phyloP scores from a whole-genome alignment of 2,329 filamentous ascomycete species.

The Aplosporella prunicola region DNA sequence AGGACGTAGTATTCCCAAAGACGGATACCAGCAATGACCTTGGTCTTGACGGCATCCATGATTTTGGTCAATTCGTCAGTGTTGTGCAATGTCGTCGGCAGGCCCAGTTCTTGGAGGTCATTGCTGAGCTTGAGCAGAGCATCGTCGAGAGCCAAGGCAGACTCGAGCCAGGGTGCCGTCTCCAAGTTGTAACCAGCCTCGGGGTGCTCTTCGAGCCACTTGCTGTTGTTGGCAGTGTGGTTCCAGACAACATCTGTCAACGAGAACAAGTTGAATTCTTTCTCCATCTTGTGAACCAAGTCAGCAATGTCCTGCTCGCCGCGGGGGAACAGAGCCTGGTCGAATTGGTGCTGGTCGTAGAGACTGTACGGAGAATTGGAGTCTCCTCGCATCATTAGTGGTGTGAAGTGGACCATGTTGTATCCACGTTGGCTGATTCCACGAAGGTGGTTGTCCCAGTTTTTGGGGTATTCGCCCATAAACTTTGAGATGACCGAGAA shows the following conservation, averaged over 20 bases:
- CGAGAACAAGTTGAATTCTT: constrained; percentile 73
- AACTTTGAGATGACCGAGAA: constrained; percentile 97
- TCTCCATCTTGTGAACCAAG: constrained; percentile 72
- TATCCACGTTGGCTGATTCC: constrained; percentile 88
- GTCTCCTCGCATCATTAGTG: constrained; percentile 73
- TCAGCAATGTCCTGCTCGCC: constrained; percentile 74
- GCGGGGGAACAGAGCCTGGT: constrained; percentile 68
- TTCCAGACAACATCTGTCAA: constrained; percentile 97
- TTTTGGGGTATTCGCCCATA: constrained; percentile 82
- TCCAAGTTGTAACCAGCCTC: constrained; percentile 91
- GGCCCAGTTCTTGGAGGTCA: constrained; percentile 54
- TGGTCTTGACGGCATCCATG: constrained; percentile 74
- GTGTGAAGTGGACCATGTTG: constrained; percentile 99
- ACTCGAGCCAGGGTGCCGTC: constrained; percentile 66
- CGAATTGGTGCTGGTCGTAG: constrained; percentile 84
- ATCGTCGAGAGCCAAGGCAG: constrained; percentile 65
- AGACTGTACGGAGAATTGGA: constrained; percentile 98
- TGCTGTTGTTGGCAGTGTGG: constrained; percentile 91
- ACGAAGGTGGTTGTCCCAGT: constrained; percentile 82
- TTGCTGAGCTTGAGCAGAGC: constrained; percentile 58
- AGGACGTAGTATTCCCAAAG: constrained; percentile 93
- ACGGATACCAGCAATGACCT: constrained; percentile 66
- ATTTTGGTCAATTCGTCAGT: constrained; percentile 66
- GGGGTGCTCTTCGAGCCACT: constrained; percentile 88
- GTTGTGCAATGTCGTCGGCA: constrained; percentile 64